Percentiles rank a stretch among this genome's conserved stretches.
Conservation (phyloP, 345 rosid genomes). For the Eucalyptus marginata region DNA sequence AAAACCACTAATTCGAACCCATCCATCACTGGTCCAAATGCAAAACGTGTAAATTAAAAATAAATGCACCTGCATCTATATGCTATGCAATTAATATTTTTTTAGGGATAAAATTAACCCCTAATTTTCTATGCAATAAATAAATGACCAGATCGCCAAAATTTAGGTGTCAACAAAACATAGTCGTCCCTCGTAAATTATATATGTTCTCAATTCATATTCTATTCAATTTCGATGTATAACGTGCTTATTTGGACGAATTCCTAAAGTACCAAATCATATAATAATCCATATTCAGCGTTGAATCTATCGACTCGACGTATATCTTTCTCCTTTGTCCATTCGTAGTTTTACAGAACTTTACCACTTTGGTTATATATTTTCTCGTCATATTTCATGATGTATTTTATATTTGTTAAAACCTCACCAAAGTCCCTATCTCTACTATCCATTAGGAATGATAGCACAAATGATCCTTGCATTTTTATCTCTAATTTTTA, state of each 20-base stretch:
- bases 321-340: not conserved
- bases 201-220: not conserved
- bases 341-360: not conserved
- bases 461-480: not conserved
- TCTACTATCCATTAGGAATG: not conserved
- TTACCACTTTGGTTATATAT: not conserved
- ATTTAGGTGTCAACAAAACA: too few relatives aligned
- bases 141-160: too few relatives aligned
- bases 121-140: too few relatives aligned
- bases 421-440: not conserved
- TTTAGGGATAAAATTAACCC: too few relatives aligned
- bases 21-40: too few relatives aligned
- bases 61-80: too few relatives aligned
- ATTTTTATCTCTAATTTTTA: too few relatives aligned
- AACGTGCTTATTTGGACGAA: not conserved
- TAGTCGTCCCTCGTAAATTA: not conserved
- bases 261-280: not conserved
- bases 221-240: not conserved
- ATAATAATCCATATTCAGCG: not conserved
- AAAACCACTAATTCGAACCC: too few relatives aligned
- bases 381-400: not conserved
- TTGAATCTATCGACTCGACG: fast-evolving
- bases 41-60: too few relatives aligned
- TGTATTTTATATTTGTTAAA: not conserved
- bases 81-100: too few relatives aligned